These are phyloP conservation scores for Avena eriantha DNA, from an alignment of 176 grass and related monocot species.

Conservation along the genomic window DNA sequence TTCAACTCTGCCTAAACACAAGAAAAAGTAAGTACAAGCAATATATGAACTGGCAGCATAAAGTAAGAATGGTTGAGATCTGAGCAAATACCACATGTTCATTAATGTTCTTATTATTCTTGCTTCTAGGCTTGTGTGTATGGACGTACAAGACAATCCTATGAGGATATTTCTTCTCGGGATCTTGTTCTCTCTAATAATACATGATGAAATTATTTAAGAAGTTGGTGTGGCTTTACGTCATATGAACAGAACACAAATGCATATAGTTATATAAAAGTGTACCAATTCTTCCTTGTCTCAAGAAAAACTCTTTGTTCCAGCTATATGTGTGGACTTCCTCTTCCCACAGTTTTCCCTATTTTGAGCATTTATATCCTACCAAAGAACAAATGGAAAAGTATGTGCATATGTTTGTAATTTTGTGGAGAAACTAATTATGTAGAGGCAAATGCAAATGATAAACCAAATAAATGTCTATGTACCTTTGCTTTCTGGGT, in stretches of 20 bases:
- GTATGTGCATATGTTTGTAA: background rate
- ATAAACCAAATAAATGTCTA: background rate
- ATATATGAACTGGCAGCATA: background rate
- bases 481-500: background rate
- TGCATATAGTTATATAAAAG: background rate
- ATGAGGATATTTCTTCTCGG: slow-evolving; percentile 2
- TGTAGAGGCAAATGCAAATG: background rate
- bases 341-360: background rate
- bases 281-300: slow-evolving; percentile 9
- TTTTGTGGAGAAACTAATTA: background rate
- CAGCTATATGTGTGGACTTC: background rate
- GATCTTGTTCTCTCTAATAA: slow-evolving; percentile 1
- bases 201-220: background rate
- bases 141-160: background rate
- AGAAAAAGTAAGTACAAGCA: background rate
- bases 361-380: background rate
- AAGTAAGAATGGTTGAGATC: background rate
- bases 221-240: background rate
- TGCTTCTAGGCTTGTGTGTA: background rate
- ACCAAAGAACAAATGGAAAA: background rate
- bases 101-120: background rate
- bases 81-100: background rate
- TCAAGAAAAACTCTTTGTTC: slow-evolving; percentile 32
- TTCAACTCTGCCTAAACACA: background rate
- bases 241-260: background rate